phyloP scores from a whole-genome alignment of 495 filamentous ascomycete species.

The Tetracladium setigerum region DNA sequence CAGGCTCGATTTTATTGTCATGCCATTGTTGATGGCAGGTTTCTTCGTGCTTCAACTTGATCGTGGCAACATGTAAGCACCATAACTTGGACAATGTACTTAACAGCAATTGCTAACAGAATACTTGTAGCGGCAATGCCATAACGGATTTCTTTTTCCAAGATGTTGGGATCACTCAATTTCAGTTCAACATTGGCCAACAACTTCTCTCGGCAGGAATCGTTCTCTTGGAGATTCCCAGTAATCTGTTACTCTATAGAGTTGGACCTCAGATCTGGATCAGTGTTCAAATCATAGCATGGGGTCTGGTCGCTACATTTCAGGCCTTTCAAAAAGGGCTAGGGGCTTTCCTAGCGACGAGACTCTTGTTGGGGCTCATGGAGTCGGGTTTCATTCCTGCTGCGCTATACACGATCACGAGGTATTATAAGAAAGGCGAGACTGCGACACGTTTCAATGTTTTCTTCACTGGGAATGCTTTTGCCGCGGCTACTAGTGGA shows the following conservation, averaged over 20 bases:
- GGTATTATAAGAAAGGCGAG: conserved; percentile 63
- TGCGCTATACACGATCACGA: conserved; percentile 59
- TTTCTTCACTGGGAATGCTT: conserved; percentile 66
- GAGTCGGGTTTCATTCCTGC: conserved; percentile 87
- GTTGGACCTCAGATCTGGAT: conserved; percentile 46
- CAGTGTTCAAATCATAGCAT: conserved; percentile 67
- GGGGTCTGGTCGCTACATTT: conserved; percentile 65
- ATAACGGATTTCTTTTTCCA: conserved; percentile 1
- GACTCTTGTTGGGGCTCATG: conserved; percentile 79
- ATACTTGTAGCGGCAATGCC: conserved; percentile 1
- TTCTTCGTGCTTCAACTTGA: conserved; percentile 3
- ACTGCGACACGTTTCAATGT: conserved; percentile 83
- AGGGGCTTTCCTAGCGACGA: conserved; percentile 65
- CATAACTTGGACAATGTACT: no score
- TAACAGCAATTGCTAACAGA: no score
- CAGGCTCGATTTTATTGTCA: conserved; percentile 31
- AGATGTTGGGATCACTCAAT: conserved; percentile 1
- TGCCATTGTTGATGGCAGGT: conserved; percentile 22
- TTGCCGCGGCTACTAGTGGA: no score
- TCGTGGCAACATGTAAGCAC: not conserved
- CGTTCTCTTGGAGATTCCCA: conserved; percentile 3
- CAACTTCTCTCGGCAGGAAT: not conserved
- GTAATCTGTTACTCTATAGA: no score
- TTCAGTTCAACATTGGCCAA: conserved; percentile 1
- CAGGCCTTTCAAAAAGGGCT: conserved; percentile 76